Conservation (phyloP, 768 basidiomycete genomes). For the Boletus edulis region DNA sequence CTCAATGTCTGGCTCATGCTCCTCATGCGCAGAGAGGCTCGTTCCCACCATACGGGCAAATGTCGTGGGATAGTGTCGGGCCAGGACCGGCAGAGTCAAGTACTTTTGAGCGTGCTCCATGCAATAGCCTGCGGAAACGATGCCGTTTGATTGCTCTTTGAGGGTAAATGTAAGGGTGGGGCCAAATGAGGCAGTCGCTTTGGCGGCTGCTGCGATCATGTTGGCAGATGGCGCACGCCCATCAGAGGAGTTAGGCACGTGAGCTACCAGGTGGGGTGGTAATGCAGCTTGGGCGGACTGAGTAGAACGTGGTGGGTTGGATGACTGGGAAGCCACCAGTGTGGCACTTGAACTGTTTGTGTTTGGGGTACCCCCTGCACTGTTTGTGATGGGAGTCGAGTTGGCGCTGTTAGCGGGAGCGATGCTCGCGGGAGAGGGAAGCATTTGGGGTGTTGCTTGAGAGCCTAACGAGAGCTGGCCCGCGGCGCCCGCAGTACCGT, state of each 20-base stretch:
- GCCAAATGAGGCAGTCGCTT: conserved; percentile 28
- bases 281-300: conserved; percentile 38
- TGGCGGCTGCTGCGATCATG: conserved; percentile 32
- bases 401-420: conserved; percentile 67
- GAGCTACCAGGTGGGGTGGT: conserved; percentile 33
- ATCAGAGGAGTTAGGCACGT: conserved; percentile 29
- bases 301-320: conserved; percentile 27
- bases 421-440: conserved; percentile 75
- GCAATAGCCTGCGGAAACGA: conserved; percentile 40
- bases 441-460: conserved; percentile 64
- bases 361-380: conserved; percentile 55
- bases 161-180: conserved; percentile 24
- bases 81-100: conserved; percentile 65
- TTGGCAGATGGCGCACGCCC: conserved; percentile 26
- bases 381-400: conserved; percentile 65
- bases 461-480: conserved; percentile 26
- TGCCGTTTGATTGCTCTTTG: conserved; percentile 34
- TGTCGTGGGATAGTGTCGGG: conserved; percentile 71
- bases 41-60: conserved; percentile 72
- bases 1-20: conserved; percentile 79
- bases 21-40: conserved; percentile 59
- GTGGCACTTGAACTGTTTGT: conserved; percentile 29
- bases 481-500: conserved; percentile 23
- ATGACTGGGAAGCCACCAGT: conserved; percentile 23
- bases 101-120: conserved; percentile 49